Percentiles rank a stretch among this genome's conserved stretches.
Conservation (phyloP, 345 rosid genomes). For the Citrus cavaleriei region DNA sequence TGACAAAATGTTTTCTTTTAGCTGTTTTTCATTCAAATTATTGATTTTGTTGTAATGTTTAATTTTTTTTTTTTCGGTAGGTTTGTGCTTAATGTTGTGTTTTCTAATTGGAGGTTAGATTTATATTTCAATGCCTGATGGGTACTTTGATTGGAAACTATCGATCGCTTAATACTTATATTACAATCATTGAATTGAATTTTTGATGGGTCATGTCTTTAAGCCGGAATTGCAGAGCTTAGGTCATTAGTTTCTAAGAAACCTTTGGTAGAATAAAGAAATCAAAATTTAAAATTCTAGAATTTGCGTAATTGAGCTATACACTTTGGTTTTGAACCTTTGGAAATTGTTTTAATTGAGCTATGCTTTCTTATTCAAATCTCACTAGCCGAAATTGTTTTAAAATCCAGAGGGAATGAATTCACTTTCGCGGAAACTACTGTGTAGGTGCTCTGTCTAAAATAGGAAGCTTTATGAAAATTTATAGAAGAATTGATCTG, state of each 20-base stretch:
- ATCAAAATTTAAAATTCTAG: not conserved
- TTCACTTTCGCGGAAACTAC: not conserved
- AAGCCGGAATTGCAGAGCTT: not conserved
- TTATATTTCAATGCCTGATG: not conserved
- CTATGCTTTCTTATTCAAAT: not conserved
- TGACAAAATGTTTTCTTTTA: constrained; percentile 23
- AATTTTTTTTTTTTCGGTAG: not conserved
- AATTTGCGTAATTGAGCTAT: not conserved
- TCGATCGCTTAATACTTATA: not conserved
- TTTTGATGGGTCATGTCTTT: not conserved
- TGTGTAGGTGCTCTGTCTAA: not conserved
- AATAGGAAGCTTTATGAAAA: not conserved
- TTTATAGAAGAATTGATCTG: not conserved
- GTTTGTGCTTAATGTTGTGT: constrained; percentile 2
- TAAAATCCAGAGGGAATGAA: not conserved
- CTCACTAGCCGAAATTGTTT: too few species aligned
- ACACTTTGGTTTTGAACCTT: not conserved
- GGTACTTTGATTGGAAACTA: not conserved
- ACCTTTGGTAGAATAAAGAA: not conserved
- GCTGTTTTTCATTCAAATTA: not conserved
- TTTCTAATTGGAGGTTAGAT: not conserved
- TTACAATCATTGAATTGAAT: not conserved
- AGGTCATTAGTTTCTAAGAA: not conserved
- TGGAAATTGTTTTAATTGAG: not conserved
- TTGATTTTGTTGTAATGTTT: not conserved